Percentiles rank a stretch among this genome's conserved stretches.
These are phyloP conservation scores for Verbascum thapsus DNA, from an alignment of 257 asterid genomes.

Conservation along the genomic window DNA sequence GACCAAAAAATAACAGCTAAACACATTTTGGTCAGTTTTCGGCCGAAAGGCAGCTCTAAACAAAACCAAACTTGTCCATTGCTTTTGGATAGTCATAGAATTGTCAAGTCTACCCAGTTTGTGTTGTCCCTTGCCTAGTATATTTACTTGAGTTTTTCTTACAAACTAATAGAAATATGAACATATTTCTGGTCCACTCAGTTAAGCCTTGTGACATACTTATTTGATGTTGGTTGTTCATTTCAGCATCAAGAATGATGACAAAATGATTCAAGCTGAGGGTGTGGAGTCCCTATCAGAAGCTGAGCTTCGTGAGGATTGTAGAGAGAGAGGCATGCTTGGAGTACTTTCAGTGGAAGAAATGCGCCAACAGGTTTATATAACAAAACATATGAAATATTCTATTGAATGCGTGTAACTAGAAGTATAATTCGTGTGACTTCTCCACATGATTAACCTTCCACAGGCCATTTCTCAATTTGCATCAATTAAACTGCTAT, in stretches of 20 bases:
- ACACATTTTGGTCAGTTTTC: no score
- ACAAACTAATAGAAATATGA: neutral
- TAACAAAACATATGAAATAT: constrained; percentile 10
- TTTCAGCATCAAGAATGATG: constrained; percentile 73
- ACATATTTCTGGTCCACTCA: neutral
- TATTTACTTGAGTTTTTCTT: neutral
- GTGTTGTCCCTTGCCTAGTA: neutral
- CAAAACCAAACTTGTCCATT: no score
- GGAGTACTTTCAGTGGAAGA: constrained; percentile 80
- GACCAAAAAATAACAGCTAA: no score
- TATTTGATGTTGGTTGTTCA: constrained; percentile 18
- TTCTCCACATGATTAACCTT: neutral
- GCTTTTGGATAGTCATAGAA: neutral
- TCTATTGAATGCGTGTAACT: neutral
- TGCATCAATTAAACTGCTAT: neutral
- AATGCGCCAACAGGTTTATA: constrained; percentile 87
- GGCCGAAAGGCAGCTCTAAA: no score
- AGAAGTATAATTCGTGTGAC: neutral
- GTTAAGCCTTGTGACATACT: neutral
- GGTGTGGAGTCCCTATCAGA: constrained; percentile 92
- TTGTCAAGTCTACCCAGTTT: constrained; percentile 13
- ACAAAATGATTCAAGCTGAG: constrained; percentile 81
- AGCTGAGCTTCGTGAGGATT: constrained; percentile 92
- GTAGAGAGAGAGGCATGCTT: constrained; percentile 92
- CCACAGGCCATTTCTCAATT: neutral